Conservation (phyloP, 2,329 filamentous ascomycete species). For the Ramularia endophylla region DNA sequence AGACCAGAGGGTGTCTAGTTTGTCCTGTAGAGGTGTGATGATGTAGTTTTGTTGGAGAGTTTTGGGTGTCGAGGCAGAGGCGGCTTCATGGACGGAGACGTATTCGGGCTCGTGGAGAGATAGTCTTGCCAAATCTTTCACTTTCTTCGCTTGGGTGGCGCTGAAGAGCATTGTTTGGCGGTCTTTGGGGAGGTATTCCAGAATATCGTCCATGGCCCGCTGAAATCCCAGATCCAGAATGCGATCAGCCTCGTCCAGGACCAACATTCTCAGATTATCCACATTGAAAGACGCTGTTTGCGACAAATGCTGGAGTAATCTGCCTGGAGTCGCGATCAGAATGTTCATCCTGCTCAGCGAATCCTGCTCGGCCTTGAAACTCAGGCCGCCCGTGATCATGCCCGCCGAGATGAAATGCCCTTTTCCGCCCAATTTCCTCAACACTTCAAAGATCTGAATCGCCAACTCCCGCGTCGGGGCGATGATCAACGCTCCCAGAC, state of each 20-base stretch:
- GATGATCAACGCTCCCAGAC: slow-evolving; percentile 85
- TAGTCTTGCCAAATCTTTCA: slow-evolving; percentile 83
- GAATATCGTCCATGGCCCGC: slow-evolving; percentile 78
- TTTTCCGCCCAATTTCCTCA: slow-evolving; percentile 81
- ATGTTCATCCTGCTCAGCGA: slow-evolving; percentile 92
- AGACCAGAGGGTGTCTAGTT: slow-evolving; percentile 85
- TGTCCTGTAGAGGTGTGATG: slow-evolving; percentile 75
- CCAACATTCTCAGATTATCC: slow-evolving; percentile 84
- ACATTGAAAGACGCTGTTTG: slow-evolving; percentile 88
- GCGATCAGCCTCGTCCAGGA: slow-evolving; percentile 91
- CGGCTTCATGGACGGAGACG: slow-evolving; percentile 83
- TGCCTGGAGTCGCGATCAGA: slow-evolving; percentile 86
- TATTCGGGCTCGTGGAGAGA: slow-evolving; percentile 91
- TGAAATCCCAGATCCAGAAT: slow-evolving; percentile 99
- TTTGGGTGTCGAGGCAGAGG: slow-evolving; percentile 70
- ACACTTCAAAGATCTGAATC: slow-evolving; percentile 92
- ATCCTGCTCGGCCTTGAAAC: slow-evolving; percentile 78
- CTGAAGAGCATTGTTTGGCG: slow-evolving; percentile 93
- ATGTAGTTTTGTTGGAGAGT: slow-evolving; percentile 89
- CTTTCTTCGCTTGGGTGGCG: slow-evolving; percentile 90
- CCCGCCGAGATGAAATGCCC: slow-evolving; percentile 85
- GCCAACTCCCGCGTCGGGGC: slow-evolving; percentile 92
- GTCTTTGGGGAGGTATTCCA: slow-evolving; percentile 80
- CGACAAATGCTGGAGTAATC: slow-evolving; percentile 92
- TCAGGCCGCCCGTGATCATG: slow-evolving; percentile 89